Conservation (phyloP, 2,329 filamentous ascomycete species). For the Zasmidium citrigriseum region DNA sequence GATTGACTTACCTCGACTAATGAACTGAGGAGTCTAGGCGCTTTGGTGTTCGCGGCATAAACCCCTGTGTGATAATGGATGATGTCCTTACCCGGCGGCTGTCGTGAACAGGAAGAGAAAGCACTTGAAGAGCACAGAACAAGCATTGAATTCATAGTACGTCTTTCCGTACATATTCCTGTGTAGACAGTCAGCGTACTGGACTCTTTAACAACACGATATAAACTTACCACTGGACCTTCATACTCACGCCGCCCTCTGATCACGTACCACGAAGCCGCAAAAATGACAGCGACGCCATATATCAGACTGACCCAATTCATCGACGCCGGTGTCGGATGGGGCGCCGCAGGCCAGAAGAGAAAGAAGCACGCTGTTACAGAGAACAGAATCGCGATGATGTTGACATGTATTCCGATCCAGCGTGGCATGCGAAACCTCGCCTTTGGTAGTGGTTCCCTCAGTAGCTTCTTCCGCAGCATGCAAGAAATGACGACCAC, state of each 20-base stretch:
- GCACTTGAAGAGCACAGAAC: background rate
- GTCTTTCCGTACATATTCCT: conserved; percentile 1
- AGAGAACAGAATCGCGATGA: conserved; percentile 5
- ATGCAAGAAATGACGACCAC: conserved; percentile 30
- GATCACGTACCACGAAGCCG: conserved; percentile 18
- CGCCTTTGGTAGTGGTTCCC: conserved; percentile 8
- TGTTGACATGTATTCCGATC: conserved; percentile 29
- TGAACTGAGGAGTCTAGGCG: too few relatives aligned
- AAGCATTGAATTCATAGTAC: background rate
- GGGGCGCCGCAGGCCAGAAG: conserved; percentile 14
- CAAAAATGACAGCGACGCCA: conserved; percentile 22
- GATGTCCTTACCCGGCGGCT: too few relatives aligned
- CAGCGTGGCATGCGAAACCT: conserved; percentile 14
- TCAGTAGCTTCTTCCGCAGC: conserved; percentile 8
- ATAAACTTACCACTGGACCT: conserved; percentile 19
- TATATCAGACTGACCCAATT: conserved; percentile 35
- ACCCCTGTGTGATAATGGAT: too few relatives aligned
- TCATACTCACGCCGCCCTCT: conserved; percentile 24
- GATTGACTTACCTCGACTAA: too few relatives aligned
- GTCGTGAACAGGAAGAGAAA: too few relatives aligned
- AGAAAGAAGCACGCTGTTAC: conserved; percentile 5
- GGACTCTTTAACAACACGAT: background rate
- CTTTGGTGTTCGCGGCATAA: too few relatives aligned
- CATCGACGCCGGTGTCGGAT: conserved; percentile 21
- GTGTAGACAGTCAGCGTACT: background rate